Conservation (phyloP, 192 early-diverging fungal species). For the Linnemannia hyalina region DNA sequence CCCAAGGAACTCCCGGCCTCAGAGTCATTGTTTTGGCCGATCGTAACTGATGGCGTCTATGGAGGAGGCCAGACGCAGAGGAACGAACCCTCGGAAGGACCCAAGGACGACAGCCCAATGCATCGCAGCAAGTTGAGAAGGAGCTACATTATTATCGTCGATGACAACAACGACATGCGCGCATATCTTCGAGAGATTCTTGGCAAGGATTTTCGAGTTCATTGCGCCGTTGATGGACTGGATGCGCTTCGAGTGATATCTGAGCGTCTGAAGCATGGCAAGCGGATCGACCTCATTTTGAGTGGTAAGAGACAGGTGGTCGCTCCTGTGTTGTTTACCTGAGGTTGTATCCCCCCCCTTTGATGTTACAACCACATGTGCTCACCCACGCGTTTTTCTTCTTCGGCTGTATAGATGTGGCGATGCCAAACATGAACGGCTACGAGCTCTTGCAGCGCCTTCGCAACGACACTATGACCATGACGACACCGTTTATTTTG, state of each 20-base stretch:
- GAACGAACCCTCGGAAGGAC: background rate
- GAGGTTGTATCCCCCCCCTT: background rate
- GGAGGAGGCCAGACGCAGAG: background rate
- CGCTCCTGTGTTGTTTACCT: background rate
- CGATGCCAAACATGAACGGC: conserved; percentile 77
- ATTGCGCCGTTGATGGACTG: conserved; percentile 53
- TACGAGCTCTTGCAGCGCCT: conserved; percentile 61
- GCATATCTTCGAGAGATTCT: conserved; percentile 47
- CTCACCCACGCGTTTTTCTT: background rate
- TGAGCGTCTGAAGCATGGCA: conserved; percentile 35
- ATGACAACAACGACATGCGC: conserved; percentile 67
- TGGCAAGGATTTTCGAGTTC: conserved; percentile 50
- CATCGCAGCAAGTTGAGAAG: background rate
- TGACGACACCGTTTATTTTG: conserved; percentile 69
- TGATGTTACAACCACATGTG: background rate
- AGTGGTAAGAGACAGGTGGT: conserved; percentile 43
- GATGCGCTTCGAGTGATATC: conserved; percentile 51
- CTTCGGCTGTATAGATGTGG: conserved; percentile 54
- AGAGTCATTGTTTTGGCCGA: background rate
- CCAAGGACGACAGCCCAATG: background rate
- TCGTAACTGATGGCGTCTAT: conserved; percentile 16
- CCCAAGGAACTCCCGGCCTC: background rate
- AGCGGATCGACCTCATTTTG: conserved; percentile 51
- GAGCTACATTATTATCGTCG: conserved; percentile 55
- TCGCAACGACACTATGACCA: conserved; percentile 44